Evolutionary conservation across 176 grass and related monocot species (phyloP).

Genomic region (Chrysopogon serrulatus): DNA sequence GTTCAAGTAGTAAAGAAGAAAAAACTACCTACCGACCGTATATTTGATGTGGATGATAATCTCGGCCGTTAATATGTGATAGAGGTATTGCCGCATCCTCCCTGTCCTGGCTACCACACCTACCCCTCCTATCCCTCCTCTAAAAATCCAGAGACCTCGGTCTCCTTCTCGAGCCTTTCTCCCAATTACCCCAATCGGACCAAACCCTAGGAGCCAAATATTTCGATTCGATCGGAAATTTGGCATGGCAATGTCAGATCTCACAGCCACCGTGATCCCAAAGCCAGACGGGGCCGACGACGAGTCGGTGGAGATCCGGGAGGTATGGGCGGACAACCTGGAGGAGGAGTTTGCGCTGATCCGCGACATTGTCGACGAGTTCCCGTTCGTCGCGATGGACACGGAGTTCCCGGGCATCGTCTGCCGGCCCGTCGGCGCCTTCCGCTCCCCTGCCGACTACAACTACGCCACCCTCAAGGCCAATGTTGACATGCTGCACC

Average conservation of each 20-base stretch:
- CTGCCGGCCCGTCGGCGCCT: constrained; percentile 74
- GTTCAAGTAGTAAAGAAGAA: too few species aligned
- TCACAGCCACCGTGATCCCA: constrained; percentile 13
- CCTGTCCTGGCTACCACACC: constrained; percentile 13
- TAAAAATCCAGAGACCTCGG: constrained; percentile 28
- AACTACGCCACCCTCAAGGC: constrained; percentile 97
- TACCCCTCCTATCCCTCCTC: background rate
- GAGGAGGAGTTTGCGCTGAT: constrained; percentile 88
- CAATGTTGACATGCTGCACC: constrained; percentile 97
- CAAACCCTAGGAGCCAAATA: constrained; percentile 33
- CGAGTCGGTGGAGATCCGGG: constrained; percentile 92
- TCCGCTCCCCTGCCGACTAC: constrained; percentile 75
- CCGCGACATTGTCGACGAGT: constrained; percentile 86
- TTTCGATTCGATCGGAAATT: background rate
- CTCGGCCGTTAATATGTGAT: background rate
- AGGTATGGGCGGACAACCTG: constrained; percentile 96
- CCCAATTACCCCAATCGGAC: constrained; percentile 17
- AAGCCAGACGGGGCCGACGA: constrained; percentile 35
- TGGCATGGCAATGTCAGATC: constrained; percentile 25
- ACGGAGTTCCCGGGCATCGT: constrained; percentile 97
- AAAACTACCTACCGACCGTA: background rate
- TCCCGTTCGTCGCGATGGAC: constrained; percentile 94
- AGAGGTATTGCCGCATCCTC: background rate
- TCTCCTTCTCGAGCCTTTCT: background rate
- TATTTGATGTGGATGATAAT: background rate